These are phyloP conservation scores for Linderniella brevidens DNA, from an alignment of 257 asterid genomes.

Conservation along the genomic window DNA sequence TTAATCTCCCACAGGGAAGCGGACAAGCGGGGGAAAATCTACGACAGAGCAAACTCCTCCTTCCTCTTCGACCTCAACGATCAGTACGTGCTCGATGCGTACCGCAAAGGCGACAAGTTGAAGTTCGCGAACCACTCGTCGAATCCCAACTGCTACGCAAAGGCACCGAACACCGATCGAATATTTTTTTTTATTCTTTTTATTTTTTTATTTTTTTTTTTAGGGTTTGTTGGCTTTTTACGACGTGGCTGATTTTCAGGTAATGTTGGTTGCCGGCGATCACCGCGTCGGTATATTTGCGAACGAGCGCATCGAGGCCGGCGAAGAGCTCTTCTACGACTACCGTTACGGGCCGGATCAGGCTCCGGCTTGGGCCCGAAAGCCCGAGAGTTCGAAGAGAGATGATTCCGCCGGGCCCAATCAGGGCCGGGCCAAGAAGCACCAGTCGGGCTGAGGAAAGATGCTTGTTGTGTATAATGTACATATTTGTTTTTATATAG, in stretches of 20 bases:
- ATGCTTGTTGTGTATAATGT: too few species aligned
- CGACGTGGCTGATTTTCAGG: conserved; percentile 19
- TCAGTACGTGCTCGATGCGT: conserved; percentile 93
- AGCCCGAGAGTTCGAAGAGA: conserved; percentile 47
- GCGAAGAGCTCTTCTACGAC: conserved; percentile 85
- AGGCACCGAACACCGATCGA: conserved; percentile 50
- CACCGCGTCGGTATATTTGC: conserved; percentile 98
- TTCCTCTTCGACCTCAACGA: conserved; percentile 89
- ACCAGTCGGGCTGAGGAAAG: conserved; percentile 49
- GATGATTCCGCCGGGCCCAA: conserved; percentile 30
- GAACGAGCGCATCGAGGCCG: conserved; percentile 64
- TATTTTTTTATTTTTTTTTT: background rate
- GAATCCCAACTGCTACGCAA: conserved; percentile 82
- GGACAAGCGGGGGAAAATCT: conserved; percentile 90
- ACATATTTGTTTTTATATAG: too few species aligned
- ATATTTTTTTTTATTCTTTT: too few species aligned
- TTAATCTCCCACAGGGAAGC: conserved; percentile 92
- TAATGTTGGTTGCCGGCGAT: conserved; percentile 88
- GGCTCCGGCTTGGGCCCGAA: conserved; percentile 89
- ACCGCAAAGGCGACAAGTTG: conserved; percentile 89
- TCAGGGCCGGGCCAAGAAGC: conserved; percentile 82
- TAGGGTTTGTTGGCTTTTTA: background rate
- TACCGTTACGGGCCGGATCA: conserved; percentile 87
- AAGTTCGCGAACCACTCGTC: conserved; percentile 96
- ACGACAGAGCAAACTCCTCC: conserved; percentile 85